phyloP scores from a whole-genome alignment of 2,329 filamentous ascomycete genomes.

The Fusarium sp. region DNA sequence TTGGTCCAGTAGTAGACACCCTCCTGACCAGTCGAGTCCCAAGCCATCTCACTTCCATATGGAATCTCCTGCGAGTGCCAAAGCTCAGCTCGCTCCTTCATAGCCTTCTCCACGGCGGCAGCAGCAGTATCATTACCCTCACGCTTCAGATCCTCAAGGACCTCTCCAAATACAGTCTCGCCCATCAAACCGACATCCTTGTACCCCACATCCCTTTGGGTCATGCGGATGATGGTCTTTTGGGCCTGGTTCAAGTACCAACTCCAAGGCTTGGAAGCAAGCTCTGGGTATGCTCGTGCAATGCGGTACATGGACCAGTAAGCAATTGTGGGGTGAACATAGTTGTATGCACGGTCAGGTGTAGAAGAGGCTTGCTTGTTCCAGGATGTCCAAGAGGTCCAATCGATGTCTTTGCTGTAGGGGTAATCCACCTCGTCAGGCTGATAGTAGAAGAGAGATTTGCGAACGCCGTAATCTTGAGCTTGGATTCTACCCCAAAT shows the following conservation, averaged over 20 bases:
- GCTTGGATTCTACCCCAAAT: constrained; percentile 66
- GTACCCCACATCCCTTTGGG: constrained; percentile 60
- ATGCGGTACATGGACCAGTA: constrained; percentile 73
- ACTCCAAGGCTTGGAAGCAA: constrained; percentile 61
- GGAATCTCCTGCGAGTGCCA: constrained; percentile 69
- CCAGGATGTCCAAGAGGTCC: constrained; percentile 68
- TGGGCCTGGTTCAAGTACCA: constrained; percentile 72
- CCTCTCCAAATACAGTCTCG: constrained; percentile 69
- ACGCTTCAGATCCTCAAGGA: constrained; percentile 65
- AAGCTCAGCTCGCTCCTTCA: constrained; percentile 63
- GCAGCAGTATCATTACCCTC: constrained; percentile 62
- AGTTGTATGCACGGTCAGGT: constrained; percentile 70
- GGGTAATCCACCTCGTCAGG: constrained; percentile 59
- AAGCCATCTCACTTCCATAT: constrained; percentile 73
- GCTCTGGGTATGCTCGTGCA: constrained; percentile 63
- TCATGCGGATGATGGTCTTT: constrained; percentile 61
- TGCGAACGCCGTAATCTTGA: constrained; percentile 63
- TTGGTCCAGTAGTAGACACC: constrained; percentile 73
- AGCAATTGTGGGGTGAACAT: constrained; percentile 68
- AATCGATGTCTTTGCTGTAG: constrained; percentile 63
- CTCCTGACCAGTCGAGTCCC: constrained; percentile 75
- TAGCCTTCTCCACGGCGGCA: constrained; percentile 58
- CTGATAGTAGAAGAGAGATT: constrained; percentile 72
- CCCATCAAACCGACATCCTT: constrained; percentile 69
- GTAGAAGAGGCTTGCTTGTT: constrained; percentile 61